Base-by-base conservation (phyloP, 768 basidiomycete species). In the Ramaria sp. region DNA sequence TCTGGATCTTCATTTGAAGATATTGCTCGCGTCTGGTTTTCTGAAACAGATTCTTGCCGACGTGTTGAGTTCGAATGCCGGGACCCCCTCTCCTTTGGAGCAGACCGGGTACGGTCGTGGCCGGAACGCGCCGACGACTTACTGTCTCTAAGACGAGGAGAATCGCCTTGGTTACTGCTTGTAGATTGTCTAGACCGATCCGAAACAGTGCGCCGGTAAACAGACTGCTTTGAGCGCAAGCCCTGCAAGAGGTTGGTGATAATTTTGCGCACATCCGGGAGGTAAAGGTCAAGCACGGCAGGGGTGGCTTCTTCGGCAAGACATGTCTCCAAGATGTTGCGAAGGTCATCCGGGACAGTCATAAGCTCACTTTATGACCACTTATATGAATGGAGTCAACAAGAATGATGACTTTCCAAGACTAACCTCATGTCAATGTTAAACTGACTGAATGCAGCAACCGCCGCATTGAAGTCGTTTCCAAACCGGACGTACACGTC, bases 401-500 rank as follows among this genome's bases (percentile, higher is more conserved):
- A 52, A 32, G 16, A 16, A 41, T 20, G 22, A 28, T 22, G 30
- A 54, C 7, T 24, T 8, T 20, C 32, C 10, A 32, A 2, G 13
- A 78, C 90, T 67, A 68, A 97, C 95, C 76, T 73, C 87, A 98
- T 97, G 57, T 87, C 81, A 56, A 99, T 94, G 58, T 83, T 82
- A 60, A 84, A 91, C 12, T 77, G 72, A 2, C 78, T 77, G 65
- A 99, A 99, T 1, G 93, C 91, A 51, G 85, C 79, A 37, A 94
- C 89, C 9, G 93, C 93, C 15, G 81, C 79, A 64, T 97, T 97
- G 74, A 99, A 98, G 65, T 96, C 94, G 68, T 98, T 97, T 22
- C 96, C 96, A 22, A 99, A 75, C 52, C 83, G 81, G 52, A 99
- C 96, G 68, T 99, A 99, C 52, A 96, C 88, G 67, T 97, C 91